Percentiles rank a stretch among this genome's conserved stretches.
Conservation (phyloP, 129 eudicot species). For the Gnaphalium uliginosum region DNA sequence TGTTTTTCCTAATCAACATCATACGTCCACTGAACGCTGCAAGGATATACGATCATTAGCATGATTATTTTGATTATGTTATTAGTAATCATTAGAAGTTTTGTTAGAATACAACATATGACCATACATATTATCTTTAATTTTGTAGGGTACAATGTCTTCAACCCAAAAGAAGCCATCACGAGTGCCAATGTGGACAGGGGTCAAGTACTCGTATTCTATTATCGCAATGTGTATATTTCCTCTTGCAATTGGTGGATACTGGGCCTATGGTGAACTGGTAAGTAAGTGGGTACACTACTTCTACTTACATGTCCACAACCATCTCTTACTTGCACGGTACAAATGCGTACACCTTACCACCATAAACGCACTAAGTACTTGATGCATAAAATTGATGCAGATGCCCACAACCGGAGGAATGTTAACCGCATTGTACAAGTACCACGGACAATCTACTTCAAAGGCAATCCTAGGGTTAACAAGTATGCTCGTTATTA, state of each 20-base stretch:
- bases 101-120: neutral
- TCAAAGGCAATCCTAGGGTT: conserved; percentile 35
- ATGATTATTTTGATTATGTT: neutral
- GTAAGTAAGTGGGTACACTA: conserved; percentile 31
- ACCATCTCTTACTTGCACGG: neutral
- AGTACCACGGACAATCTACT: conserved; percentile 44
- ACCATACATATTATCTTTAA: neutral
- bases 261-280: conserved; percentile 55
- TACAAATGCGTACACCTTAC: conserved; percentile 4
- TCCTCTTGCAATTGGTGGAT: conserved; percentile 54
- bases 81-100: neutral
- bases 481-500: conserved; percentile 40
- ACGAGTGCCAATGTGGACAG: conserved; percentile 54
- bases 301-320: neutral
- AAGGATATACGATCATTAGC: neutral
- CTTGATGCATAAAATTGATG: neutral
- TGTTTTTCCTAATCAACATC: no score
- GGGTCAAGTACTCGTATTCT: conserved; percentile 40
- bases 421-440: conserved; percentile 38
- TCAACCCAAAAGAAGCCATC: conserved; percentile 46
- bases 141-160: conserved; percentile 55
- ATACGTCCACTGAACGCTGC: no score
- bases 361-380: neutral
- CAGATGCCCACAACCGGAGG: conserved; percentile 58
- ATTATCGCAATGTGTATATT: conserved; percentile 47